Evolutionary conservation across 352 stramenopile genomes (phyloP).

Genomic region (Pythium utonaiense): DNA sequence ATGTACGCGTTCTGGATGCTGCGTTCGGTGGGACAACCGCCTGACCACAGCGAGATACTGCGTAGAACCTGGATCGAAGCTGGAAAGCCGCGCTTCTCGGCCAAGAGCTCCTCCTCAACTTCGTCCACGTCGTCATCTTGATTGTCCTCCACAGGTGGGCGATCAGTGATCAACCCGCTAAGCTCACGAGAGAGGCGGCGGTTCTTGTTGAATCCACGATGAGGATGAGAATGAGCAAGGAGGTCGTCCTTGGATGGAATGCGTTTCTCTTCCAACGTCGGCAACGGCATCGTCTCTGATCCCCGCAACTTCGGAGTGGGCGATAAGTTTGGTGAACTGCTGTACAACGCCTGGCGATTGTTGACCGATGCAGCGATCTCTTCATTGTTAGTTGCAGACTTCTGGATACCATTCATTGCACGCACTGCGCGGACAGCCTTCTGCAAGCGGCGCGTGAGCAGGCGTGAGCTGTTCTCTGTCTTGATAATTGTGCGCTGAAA

Average conservation of each 20-base stretch:
- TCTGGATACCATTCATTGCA: slow-evolving; percentile 36
- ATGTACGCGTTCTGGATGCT: slow-evolving; percentile 91
- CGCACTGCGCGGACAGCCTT: slow-evolving; percentile 64
- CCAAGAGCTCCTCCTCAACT: slow-evolving; percentile 20
- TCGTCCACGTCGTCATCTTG: slow-evolving; percentile 26
- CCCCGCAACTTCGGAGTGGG: background rate
- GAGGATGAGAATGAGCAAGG: background rate
- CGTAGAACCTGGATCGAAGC: slow-evolving; percentile 66
- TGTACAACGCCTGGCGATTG: slow-evolving; percentile 12
- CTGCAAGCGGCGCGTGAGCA: slow-evolving; percentile 54
- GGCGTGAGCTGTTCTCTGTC: slow-evolving; percentile 32
- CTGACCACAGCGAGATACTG: slow-evolving; percentile 81
- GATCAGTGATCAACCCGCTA: slow-evolving; percentile 1
- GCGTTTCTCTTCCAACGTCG: background rate
- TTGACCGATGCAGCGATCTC: background rate
- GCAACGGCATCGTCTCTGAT: background rate
- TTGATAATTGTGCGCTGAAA: slow-evolving; percentile 35
- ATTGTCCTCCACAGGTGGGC: background rate
- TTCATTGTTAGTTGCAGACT: slow-evolving; percentile 4
- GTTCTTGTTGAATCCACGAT: slow-evolving; percentile 23
- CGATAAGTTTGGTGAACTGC: slow-evolving; percentile 19
- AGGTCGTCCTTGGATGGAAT: background rate
- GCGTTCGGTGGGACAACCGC: slow-evolving; percentile 69
- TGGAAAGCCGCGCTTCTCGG: slow-evolving; percentile 43
- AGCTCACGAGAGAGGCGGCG: slow-evolving; percentile 17